phyloP scores from a whole-genome alignment of 2,329 filamentous ascomycete genomes.

The Phoma sp. region DNA sequence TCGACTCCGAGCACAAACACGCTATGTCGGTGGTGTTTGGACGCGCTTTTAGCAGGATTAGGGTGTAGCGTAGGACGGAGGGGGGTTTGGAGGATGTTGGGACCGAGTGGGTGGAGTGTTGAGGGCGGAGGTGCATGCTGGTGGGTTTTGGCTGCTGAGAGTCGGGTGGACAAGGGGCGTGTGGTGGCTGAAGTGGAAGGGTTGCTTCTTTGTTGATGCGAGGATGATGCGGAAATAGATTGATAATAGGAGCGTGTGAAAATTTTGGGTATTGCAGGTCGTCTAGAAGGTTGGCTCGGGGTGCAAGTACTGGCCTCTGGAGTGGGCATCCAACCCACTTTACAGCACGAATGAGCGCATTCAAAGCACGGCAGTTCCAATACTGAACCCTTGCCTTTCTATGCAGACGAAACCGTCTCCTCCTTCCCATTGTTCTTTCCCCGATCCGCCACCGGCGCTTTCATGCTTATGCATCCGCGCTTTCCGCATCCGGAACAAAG shows the following conservation, averaged over 20 bases:
- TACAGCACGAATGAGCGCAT: neutral
- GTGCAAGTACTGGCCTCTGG: neutral
- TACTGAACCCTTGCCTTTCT: neutral
- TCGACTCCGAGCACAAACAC: neutral
- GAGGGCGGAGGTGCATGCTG: neutral
- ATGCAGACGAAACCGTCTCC: neutral
- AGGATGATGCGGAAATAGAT: neutral
- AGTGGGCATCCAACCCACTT: neutral
- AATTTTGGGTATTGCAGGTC: neutral
- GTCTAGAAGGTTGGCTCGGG: neutral
- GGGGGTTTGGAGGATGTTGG: constrained; percentile 26
- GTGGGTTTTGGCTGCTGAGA: neutral
- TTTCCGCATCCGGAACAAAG: constrained; percentile 32
- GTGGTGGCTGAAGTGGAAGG: neutral
- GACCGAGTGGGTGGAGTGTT: neutral
- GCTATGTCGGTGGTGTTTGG: constrained; percentile 20
- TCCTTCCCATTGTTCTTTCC: constrained; percentile 1
- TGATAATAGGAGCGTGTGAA: neutral
- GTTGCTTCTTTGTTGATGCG: neutral
- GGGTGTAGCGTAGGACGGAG: constrained; percentile 34
- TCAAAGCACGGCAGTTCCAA: neutral
- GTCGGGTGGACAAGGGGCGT: neutral
- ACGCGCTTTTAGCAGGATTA: constrained; percentile 39
- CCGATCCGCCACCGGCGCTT: neutral
- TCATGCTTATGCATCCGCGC: neutral